A percentile compares a stretch with the other conserved stretches of the same genome.
Evolutionary conservation across 106 monocot species (phyloP).

Genomic region (Hemerocallis citrina): DNA sequence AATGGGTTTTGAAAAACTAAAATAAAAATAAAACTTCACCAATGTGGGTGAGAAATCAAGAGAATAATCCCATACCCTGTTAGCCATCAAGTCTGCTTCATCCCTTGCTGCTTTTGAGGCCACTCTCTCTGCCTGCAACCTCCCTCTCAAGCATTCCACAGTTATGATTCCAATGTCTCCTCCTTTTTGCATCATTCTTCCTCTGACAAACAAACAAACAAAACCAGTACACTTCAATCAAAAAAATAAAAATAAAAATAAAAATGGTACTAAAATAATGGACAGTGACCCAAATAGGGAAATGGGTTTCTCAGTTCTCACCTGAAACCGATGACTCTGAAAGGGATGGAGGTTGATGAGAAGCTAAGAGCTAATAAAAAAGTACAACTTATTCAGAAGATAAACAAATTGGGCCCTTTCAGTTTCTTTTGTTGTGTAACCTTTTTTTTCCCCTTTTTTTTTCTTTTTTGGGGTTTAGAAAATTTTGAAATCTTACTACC

Average conservation of each 20-base stretch:
- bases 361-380: neutral
- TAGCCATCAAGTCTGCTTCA: slow-evolving; percentile 50
- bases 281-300: too few species aligned
- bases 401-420: neutral
- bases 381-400: neutral
- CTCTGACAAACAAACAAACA: neutral
- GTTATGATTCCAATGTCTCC: slow-evolving; percentile 38
- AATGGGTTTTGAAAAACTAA: neutral
- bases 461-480: neutral
- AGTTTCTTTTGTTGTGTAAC: neutral
- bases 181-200: slow-evolving; percentile 9
- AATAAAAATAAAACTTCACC: neutral
- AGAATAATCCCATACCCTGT: slow-evolving; percentile 40
- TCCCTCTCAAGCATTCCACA: slow-evolving; percentile 81
- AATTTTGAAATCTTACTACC: neutral
- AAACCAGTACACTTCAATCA: neutral
- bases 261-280: neutral
- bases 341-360: neutral
- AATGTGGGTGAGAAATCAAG: neutral
- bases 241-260: neutral
- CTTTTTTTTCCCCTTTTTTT: neutral
- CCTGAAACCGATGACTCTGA: neutral
- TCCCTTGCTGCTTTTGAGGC: slow-evolving; percentile 82
- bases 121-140: slow-evolving; percentile 73
- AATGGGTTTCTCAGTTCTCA: neutral